Percentiles rank a stretch among this genome's conserved stretches.
Evolutionary conservation across 139 green algal species (phyloP).

Genomic region (Volvox reticuliferus): DNA sequence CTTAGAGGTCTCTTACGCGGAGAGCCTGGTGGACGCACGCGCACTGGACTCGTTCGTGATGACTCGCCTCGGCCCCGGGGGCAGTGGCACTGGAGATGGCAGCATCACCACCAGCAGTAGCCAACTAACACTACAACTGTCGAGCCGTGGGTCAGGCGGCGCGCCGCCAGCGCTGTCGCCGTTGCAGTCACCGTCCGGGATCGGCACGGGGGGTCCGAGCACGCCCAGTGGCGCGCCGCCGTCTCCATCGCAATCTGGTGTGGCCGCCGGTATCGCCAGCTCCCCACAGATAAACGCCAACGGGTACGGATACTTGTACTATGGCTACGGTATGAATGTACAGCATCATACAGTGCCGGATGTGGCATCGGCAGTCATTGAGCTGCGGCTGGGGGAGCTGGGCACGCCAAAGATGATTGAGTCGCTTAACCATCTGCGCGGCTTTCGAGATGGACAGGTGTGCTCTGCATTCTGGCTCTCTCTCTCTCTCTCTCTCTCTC

Average conservation of each 20-base stretch:
- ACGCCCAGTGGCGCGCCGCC: not conserved
- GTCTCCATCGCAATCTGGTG: not conserved
- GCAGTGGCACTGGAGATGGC: not conserved
- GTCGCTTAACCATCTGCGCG: slow-evolving; percentile 30
- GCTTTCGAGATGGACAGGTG: slow-evolving; percentile 28
- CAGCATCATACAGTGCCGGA: slow-evolving; percentile 15
- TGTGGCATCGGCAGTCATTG: not conserved
- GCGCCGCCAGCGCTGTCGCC: not conserved
- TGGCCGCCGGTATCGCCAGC: not conserved
- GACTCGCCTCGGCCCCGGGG: not conserved
- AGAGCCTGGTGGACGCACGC: slow-evolving; percentile 34
- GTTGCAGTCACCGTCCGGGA: not conserved
- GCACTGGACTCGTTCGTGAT: slow-evolving; percentile 35
- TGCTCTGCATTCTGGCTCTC: not conserved
- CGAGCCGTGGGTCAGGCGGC: not conserved
- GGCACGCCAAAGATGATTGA: slow-evolving; percentile 41
- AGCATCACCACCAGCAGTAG: not conserved
- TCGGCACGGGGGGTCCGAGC: not conserved
- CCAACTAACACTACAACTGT: not conserved
- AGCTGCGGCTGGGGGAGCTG: slow-evolving; percentile 45
- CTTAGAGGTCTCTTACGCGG: not conserved
- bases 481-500: not conserved
- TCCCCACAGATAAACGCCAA: not conserved
- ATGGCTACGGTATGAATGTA: not conserved
- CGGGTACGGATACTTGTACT: not conserved